Percentiles rank a stretch among this genome's conserved stretches.
Conservation (phyloP, 2,329 filamentous ascomycete species). For the Trichoderma koningiopsis region DNA sequence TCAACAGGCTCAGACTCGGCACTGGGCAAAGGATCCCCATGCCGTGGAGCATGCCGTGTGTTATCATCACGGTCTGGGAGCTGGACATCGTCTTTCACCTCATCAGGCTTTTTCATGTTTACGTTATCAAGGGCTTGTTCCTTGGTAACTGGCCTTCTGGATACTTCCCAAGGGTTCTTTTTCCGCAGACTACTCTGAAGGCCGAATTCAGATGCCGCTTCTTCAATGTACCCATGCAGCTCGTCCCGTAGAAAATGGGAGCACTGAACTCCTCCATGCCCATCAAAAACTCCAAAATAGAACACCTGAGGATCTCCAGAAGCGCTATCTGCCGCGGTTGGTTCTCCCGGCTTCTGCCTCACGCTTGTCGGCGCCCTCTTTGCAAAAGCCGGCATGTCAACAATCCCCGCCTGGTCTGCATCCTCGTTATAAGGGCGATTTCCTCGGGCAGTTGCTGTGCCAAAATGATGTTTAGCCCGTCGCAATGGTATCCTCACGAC, state of each 20-base stretch:
- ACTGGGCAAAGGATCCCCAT: conserved; percentile 43
- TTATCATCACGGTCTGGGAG: conserved; percentile 38
- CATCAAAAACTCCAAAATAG: conserved; percentile 96
- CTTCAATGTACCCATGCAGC: conserved; percentile 86
- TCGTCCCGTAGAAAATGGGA: conserved; percentile 82
- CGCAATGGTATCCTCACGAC: conserved; percentile 92
- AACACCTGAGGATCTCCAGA: conserved; percentile 94
- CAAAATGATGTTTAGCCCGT: conserved; percentile 95
- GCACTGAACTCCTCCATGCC: conserved; percentile 88
- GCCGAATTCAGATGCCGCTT: conserved; percentile 74
- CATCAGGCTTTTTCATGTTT: conserved; percentile 53
- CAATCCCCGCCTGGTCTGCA: conserved; percentile 88
- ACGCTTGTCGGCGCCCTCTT: conserved; percentile 72
- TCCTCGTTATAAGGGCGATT: conserved; percentile 91
- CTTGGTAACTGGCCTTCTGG: conserved; percentile 31
- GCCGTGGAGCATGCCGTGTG: conserved; percentile 41
- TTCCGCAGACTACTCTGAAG: conserved; percentile 72
- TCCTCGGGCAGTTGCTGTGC: conserved; percentile 75
- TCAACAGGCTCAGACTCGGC: conserved; percentile 51
- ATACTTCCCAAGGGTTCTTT: conserved; percentile 37
- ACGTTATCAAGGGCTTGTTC: conserved; percentile 40
- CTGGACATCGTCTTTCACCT: conserved; percentile 44
- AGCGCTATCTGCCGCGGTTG: conserved; percentile 71
- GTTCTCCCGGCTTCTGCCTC: conserved; percentile 56
- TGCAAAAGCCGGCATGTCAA: conserved; percentile 91